Evolutionary conservation across 176 grass and related monocot species (phyloP).

Genomic region (Rhynchospora breviuscula): DNA sequence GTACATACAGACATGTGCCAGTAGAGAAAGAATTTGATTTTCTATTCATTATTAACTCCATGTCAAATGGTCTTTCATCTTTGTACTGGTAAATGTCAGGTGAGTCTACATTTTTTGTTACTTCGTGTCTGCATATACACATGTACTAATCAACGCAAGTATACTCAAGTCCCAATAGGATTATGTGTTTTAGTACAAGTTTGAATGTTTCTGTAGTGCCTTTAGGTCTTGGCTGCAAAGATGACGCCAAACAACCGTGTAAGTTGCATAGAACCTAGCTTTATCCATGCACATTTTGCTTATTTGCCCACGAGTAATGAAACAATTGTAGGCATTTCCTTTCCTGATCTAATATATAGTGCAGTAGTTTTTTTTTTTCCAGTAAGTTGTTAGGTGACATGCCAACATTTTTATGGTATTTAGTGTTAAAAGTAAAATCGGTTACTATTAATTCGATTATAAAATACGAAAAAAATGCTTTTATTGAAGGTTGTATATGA

Average conservation of each 20-base stretch:
- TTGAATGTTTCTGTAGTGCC: not conserved
- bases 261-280: slow-evolving; percentile 96
- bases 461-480: not conserved
- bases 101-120: too few relatives aligned
- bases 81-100: too few relatives aligned
- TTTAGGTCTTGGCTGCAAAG: slow-evolving; percentile 73
- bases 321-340: slow-evolving; percentile 48
- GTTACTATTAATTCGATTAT: not conserved
- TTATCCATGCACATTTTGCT: slow-evolving; percentile 88
- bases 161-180: too few relatives aligned
- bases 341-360: not conserved
- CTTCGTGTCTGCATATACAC: too few relatives aligned
- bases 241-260: slow-evolving; percentile 85
- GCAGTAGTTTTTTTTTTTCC: too few relatives aligned
- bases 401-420: not conserved
- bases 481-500: not conserved
- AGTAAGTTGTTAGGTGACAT: not conserved
- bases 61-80: too few relatives aligned
- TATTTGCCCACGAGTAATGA: slow-evolving; percentile 65
- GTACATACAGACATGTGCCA: too few relatives aligned
- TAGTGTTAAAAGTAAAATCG: too few relatives aligned
- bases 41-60: too few relatives aligned
- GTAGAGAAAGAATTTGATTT: too few relatives aligned
- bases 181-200: too few relatives aligned
- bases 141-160: too few relatives aligned